These are phyloP conservation scores for Aspergillus viridinutans DNA, from an alignment of 2,329 filamentous ascomycete species.

Conservation along the genomic window DNA sequence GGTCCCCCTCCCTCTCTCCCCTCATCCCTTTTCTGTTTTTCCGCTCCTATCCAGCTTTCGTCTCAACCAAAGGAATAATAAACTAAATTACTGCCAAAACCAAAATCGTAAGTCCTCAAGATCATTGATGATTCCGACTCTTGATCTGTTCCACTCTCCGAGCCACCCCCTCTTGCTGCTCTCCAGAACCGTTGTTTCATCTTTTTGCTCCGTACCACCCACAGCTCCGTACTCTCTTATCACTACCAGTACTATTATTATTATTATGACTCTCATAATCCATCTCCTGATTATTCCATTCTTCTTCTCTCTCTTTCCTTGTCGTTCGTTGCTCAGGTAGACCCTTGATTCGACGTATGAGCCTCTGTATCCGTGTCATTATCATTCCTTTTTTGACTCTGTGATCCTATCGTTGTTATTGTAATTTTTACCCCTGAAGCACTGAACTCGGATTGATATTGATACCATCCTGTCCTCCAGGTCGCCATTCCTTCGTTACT, in stretches of 20 bases:
- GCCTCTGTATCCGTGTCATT: not conserved
- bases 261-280: not conserved
- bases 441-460: slow-evolving; percentile 10
- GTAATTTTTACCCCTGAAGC: slow-evolving; percentile 7
- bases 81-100: not conserved
- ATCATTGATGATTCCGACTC: too few relatives aligned
- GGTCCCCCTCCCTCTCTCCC: not conserved
- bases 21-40: not conserved
- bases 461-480: slow-evolving; percentile 9
- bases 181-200: not conserved
- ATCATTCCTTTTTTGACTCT: slow-evolving; percentile 5
- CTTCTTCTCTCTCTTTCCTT: not conserved
- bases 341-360: not conserved
- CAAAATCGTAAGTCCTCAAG: not conserved
- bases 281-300: not conserved
- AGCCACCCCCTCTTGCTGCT: not conserved
- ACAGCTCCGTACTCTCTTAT: not conserved
- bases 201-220: not conserved
- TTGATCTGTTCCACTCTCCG: not conserved
- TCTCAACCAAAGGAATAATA: not conserved
- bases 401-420: slow-evolving; percentile 1
- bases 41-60: not conserved
- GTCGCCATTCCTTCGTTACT: slow-evolving; percentile 14
- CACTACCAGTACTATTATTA: not conserved
- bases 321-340: not conserved